A percentile compares a stretch with the other conserved stretches of the same genome.
Conservation (phyloP, 1,139 yeast genomes). For the Suhomyces terraborum region DNA sequence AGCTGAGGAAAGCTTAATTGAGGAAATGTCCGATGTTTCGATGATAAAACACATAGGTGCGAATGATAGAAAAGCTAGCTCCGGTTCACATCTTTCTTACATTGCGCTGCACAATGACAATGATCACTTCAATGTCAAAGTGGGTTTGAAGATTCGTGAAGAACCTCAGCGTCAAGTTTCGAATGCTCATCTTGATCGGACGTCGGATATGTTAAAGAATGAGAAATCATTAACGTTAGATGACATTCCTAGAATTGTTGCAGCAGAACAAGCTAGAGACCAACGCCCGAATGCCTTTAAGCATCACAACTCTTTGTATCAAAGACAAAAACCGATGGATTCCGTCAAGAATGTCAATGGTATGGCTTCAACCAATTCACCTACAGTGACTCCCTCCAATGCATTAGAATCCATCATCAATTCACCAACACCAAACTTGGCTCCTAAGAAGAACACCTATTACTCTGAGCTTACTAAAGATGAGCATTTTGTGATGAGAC, state of each 20-base stretch:
- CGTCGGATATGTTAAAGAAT: constrained; percentile 71
- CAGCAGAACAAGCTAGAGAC: constrained; percentile 95
- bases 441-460: constrained; percentile 40
- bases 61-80: constrained; percentile 21
- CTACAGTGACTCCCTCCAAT: constrained; percentile 16
- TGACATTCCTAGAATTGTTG: constrained; percentile 95
- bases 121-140: constrained; percentile 40
- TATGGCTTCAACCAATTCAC: constrained; percentile 13
- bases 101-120: constrained; percentile 29
- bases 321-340: constrained; percentile 40
- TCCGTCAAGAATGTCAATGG: constrained; percentile 27
- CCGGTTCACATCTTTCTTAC: constrained; percentile 24
- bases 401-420: constrained; percentile 21
- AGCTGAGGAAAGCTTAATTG: constrained; percentile 21
- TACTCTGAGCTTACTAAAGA: constrained; percentile 69
- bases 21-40: constrained; percentile 16
- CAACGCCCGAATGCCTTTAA: constrained; percentile 84
- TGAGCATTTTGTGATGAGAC: constrained; percentile 66
- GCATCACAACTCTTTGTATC: constrained; percentile 57
- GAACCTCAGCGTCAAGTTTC: constrained; percentile 41
- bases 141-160: constrained; percentile 45
- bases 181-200: constrained; percentile 46
- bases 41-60: constrained; percentile 4
- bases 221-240: constrained; percentile 89
- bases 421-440: constrained; percentile 14